Evolutionary conservation across 1,284 basidiomycete genomes (phyloP), one percentile per base, ranked within the genome.

Genomic region (Naganishia liquefaciens): DNA sequence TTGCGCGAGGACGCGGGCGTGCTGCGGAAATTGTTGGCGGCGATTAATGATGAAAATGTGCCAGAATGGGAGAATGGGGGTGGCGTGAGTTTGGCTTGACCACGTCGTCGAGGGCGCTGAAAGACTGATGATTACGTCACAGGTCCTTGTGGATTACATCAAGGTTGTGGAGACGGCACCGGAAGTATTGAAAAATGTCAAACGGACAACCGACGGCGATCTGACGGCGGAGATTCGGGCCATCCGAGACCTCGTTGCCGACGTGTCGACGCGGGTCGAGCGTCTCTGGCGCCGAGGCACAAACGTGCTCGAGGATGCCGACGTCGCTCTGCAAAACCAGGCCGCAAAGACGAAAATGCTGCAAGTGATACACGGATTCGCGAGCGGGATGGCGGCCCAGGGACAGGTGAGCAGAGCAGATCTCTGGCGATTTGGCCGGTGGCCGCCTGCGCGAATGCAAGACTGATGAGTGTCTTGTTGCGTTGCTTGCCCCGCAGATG

Each of bases 41-140:
- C 83, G 1, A 87, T 98, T 70, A 82, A 82, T 33, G 83, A 83
- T 15, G 84, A 84, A 42, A 77, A 82, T 17, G 84, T 93, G 2
- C 84, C 85, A 33, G 86, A 86, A 2, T 94, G 91, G 90, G 82
- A 86, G 72, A 82, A 86, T 49, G 85, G 87, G 52, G 92, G 91
- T 65, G 88, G 91, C 83, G 90, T 89, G 69, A 51, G 80, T 76
- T 25, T 23, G 9, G 10, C 6, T 44, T 37, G n/a, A n/a, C 33
- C 2, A 7, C 10, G 25, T 9, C 3, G 19, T 15, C 25, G 4
- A 13, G 27, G 19, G 13, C 21, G 37, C 27, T 19, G 9, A 15
- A 23, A 30, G 28, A 57, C 63, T 50, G 23, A 39, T 44, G 19
- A 19, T 10, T 5, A n/a, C 43, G 37, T 21, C 61, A 3, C 30